Base-by-base conservation (phyloP, 2,329 filamentous ascomycete genomes). In the Didymella lethalis region DNA sequence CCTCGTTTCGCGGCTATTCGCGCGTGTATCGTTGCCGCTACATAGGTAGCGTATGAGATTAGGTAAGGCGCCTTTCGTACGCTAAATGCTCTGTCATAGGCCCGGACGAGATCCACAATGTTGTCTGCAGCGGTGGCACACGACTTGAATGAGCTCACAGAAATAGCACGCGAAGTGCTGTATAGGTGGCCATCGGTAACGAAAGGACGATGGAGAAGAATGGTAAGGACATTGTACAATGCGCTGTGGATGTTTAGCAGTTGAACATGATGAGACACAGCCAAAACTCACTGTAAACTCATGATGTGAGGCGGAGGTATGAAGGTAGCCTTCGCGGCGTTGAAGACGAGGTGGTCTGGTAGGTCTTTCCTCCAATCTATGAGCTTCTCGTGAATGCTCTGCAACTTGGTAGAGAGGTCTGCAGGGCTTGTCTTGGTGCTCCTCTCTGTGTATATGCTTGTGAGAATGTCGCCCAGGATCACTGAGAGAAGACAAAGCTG, bases 41-140 rank as follows among this genome's bases (percentile, higher is more conserved):
- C 82, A 58, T 86, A 86, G 0, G 82, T 84, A 0, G 84, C 82
- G 64, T 86, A 86, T 0, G 82, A 83, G 11, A 86, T 78, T 1
- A 85, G 69, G 53, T 85, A 86, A 0, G 84, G 84, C 0, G 83
- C 81, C 8, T 78, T 71, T 12, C 75, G 72, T 1, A 84, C 75
- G 0, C 78, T 80, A 38, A 83, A 85, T 0, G 77, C 72, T 23
- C 71, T 68, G 23, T 83, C 75, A 47, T 85, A 85, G 7, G 75
- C 72, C n/a, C 77, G 75, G 0, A 85, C 63, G 0, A 85, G 66
- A 2, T 72, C 68, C 10, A 78, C 76, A 4, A 85, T 84, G 11
- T 75, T 74, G 7, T 74, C 71, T 0, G 83, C 83, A 0, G 83
- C 82, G 0, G 73, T 73, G 0, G 80, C 78, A 57, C 83, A 85